Conservation (phyloP, 495 filamentous ascomycete species). For the Penicillium paradoxum region DNA sequence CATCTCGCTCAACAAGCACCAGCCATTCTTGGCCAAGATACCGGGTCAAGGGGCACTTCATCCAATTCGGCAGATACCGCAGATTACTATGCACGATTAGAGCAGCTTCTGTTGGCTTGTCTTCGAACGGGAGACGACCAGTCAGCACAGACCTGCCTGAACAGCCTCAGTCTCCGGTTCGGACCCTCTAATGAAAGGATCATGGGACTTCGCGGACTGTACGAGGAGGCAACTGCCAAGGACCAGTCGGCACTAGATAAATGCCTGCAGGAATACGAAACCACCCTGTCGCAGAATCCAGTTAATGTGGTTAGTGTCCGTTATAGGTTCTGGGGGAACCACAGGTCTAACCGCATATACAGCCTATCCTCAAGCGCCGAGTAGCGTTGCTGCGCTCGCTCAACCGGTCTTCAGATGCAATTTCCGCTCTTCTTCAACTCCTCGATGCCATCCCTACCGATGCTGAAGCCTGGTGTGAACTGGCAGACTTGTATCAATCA, state of each 20-base stretch:
- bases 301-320: slow-evolving; percentile 66
- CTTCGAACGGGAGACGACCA: slow-evolving; percentile 80
- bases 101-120: slow-evolving; percentile 79
- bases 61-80: slow-evolving; percentile 51
- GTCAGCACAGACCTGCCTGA: slow-evolving; percentile 68
- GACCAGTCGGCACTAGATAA: slow-evolving; percentile 56
- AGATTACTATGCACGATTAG: slow-evolving; percentile 75
- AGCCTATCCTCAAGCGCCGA: slow-evolving; percentile 84
- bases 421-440: slow-evolving; percentile 64
- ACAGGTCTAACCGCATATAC: background rate
- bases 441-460: slow-evolving; percentile 84
- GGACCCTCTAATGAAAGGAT: slow-evolving; percentile 76
- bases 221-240: slow-evolving; percentile 77
- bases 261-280: slow-evolving; percentile 72
- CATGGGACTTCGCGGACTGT: slow-evolving; percentile 73
- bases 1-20: slow-evolving; percentile 76
- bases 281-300: slow-evolving; percentile 64
- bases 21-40: slow-evolving; percentile 51
- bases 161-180: slow-evolving; percentile 71
- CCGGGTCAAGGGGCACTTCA: slow-evolving; percentile 44
- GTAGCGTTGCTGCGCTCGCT: slow-evolving; percentile 74
- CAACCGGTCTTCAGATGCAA: slow-evolving; percentile 63
- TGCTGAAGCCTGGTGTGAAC: slow-evolving; percentile 89
- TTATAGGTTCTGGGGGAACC: background rate
- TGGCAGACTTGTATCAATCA: slow-evolving; percentile 75